Conservation (phyloP, 164 flowering plant genomes). For the Protea cynaroides region DNA sequence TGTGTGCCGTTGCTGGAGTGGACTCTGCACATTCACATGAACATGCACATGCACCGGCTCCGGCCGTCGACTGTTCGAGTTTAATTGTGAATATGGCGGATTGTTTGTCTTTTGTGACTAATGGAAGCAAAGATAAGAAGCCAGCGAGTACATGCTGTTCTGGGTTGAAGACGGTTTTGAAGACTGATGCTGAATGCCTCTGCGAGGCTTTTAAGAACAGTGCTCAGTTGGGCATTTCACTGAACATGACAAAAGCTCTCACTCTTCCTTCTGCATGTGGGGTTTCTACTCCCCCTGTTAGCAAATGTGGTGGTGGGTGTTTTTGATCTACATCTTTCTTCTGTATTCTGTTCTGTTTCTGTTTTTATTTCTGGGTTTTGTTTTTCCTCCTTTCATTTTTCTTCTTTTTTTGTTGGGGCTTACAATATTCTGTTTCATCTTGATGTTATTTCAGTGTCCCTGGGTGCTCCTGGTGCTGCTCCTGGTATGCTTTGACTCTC, state of each 20-base stretch:
- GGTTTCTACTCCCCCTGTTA: constrained; percentile 42
- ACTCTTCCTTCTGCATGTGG: constrained; percentile 61
- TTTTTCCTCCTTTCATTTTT: background rate
- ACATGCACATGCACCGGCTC: constrained; percentile 25
- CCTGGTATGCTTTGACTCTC: too few relatives aligned
- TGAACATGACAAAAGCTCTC: constrained; percentile 52
- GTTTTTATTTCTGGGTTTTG: too few relatives aligned
- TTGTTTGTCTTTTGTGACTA: constrained; percentile 49
- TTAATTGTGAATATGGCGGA: constrained; percentile 51
- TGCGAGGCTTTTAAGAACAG: constrained; percentile 56
- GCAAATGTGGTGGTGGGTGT: constrained; percentile 44
- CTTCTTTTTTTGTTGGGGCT: too few relatives aligned
- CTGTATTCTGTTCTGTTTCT: too few relatives aligned
- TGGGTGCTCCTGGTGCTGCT: too few relatives aligned
- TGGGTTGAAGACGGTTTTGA: constrained; percentile 60
- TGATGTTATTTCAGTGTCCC: too few relatives aligned
- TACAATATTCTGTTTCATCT: too few relatives aligned
- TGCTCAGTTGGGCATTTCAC: constrained; percentile 43
- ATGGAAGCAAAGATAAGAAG: constrained; percentile 41
- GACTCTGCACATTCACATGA: constrained; percentile 6
- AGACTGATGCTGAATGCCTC: constrained; percentile 45
- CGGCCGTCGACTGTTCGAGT: constrained; percentile 53
- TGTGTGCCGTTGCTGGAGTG: constrained; percentile 9
- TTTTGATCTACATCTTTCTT: too few relatives aligned
- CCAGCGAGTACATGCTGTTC: constrained; percentile 59